Base-by-base conservation (phyloP, 306 rosid genomes). In the Castanea crenata region DNA sequence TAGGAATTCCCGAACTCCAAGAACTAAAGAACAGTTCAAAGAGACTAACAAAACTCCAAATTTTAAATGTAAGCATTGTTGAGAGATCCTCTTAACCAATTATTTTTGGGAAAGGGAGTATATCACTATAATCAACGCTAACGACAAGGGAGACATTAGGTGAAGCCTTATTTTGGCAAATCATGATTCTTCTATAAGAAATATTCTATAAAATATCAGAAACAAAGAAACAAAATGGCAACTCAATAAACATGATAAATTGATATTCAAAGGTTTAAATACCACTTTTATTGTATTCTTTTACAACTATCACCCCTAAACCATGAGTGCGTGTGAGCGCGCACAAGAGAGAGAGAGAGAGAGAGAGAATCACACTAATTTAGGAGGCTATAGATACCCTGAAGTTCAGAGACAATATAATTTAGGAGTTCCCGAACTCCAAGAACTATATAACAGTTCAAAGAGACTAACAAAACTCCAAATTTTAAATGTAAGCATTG, bases 361-460 rank as follows among this genome's bases (percentile, higher is more conserved):
- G 21, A 57, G 63, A 57, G 20, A 20, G 20, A 57, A 1, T 61
- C 67, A 3, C 4, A 29, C 32, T 23, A 32, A 59, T 61, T 61
- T 18, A 61, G 0, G 67, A 61, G 34, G 63, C 27, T 20, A 8
- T 57, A 57, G 5, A 57, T 57, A 10, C 67, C 34, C 67, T 23
- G 67, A 12, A 61, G 23, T 61, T 59, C 31, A 23, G 67, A 59
- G 4, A 58, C 34, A 31, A 31, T 15, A 41, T 34, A 64, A 74
- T 85, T 80, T 75, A 56, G 81, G 85, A 77, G 78, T 80, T 86
- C 69, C 83, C 81, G 71, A 81, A 88, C 82, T 57, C 78, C 76
- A 71, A 72, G 72, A 78, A 88, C 71, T 57, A 54, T 15, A 7
- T 20, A 78, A 15, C 73, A 81, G 62, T 79, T 81, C 46, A 57